A percentile compares a stretch with the other conserved stretches of the same genome.
phyloP scores from a whole-genome alignment of 768 basidiomycete species.

The Lactifluus pinguis region DNA sequence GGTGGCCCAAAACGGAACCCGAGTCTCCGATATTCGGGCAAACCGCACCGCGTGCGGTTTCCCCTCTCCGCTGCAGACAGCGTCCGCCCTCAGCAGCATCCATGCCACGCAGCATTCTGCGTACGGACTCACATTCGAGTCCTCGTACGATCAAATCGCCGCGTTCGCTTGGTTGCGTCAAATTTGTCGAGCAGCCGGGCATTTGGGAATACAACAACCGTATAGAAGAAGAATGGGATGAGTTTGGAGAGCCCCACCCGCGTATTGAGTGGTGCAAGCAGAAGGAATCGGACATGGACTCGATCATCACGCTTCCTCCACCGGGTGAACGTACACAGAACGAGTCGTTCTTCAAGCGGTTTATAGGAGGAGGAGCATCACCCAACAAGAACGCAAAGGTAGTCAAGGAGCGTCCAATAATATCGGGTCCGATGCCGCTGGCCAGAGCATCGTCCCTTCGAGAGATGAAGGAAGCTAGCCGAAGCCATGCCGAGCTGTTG shows the following conservation, averaged over 20 bases:
- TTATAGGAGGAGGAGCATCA: slow-evolving; percentile 14
- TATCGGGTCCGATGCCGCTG: slow-evolving; percentile 29
- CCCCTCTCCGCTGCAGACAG: slow-evolving; percentile 14
- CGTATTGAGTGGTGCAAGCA: slow-evolving; percentile 5
- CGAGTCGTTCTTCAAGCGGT: slow-evolving; percentile 21
- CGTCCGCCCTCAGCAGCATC: slow-evolving; percentile 14
- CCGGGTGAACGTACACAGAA: slow-evolving; percentile 18
- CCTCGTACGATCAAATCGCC: slow-evolving; percentile 9
- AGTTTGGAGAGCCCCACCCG: background rate
- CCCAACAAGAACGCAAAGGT: slow-evolving; percentile 13
- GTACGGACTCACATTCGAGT: slow-evolving; percentile 11
- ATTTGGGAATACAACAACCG: slow-evolving; percentile 13
- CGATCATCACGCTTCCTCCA: slow-evolving; percentile 22
- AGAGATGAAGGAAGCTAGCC: slow-evolving; percentile 13
- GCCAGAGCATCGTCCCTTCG: slow-evolving; percentile 16
- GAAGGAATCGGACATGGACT: slow-evolving; percentile 14
- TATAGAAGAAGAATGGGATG: slow-evolving; percentile 3
- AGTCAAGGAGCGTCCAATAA: slow-evolving; percentile 22
- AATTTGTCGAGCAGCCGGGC: slow-evolving; percentile 14
- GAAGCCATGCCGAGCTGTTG: slow-evolving; percentile 13
- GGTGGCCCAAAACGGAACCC: slow-evolving; percentile 19
- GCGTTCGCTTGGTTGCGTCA: slow-evolving; percentile 18
- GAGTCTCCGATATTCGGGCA: slow-evolving; percentile 20
- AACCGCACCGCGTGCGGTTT: slow-evolving; percentile 18
- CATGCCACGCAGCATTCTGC: slow-evolving; percentile 20